Percentiles rank a stretch among this genome's conserved stretches.
phyloP scores from a whole-genome alignment of 352 stramenopile genomes.

The Phytophthora ramorum region DNA sequence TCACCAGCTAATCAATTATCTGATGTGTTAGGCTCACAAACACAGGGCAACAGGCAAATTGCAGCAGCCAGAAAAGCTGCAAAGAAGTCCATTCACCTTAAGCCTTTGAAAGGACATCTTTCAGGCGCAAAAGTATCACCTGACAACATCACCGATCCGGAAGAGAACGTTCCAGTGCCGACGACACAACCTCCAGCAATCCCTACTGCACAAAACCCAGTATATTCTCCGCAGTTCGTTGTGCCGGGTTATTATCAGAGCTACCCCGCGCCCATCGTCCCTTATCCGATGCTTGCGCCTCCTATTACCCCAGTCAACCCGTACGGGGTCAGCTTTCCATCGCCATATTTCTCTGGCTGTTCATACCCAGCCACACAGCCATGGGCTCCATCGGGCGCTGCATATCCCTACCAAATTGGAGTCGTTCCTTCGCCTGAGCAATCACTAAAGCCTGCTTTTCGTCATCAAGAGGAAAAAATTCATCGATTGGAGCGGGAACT shows the following conservation, averaged over 20 bases:
- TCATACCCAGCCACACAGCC: constrained; percentile 10
- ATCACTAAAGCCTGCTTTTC: constrained; percentile 6
- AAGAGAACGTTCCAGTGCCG: background rate
- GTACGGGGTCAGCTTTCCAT: constrained; percentile 27
- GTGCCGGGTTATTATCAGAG: constrained; percentile 6
- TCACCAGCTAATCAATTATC: constrained; percentile 2
- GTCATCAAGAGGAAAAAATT: constrained; percentile 35
- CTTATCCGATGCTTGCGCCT: constrained; percentile 12
- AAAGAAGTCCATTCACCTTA: constrained; percentile 17
- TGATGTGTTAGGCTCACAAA: constrained; percentile 2
- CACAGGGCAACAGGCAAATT: constrained; percentile 3
- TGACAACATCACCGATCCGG: constrained; percentile 2
- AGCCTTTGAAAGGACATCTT: background rate
- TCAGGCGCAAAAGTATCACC: background rate
- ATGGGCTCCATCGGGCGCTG: constrained; percentile 14
- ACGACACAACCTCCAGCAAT: background rate
- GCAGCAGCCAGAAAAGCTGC: constrained; percentile 4
- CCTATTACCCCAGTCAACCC: constrained; percentile 15
- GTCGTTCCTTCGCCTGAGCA: constrained; percentile 8
- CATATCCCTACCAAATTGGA: constrained; percentile 7
- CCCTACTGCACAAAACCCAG: background rate
- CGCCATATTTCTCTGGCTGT: constrained; percentile 18
- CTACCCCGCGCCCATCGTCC: background rate
- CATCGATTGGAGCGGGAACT: constrained; percentile 36
- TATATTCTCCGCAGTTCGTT: constrained; percentile 8